phyloP scores from a whole-genome alignment of 2,329 filamentous ascomycete species.

The Mycogone perniciosa region DNA sequence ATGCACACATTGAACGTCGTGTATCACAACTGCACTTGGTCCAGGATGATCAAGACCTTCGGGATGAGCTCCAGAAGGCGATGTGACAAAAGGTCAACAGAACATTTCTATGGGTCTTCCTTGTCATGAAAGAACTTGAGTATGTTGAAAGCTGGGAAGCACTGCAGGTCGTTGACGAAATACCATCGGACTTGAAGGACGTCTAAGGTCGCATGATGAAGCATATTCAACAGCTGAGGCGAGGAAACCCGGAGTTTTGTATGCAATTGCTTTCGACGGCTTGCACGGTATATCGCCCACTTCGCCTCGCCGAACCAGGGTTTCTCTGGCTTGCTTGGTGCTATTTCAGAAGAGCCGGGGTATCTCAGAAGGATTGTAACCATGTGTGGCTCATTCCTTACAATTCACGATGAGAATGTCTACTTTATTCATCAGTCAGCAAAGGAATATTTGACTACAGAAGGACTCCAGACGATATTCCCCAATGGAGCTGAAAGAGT shows the following conservation, averaged over 20 bases:
- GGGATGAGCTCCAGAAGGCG: not conserved
- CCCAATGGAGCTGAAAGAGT: constrained; percentile 14
- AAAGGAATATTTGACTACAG: constrained; percentile 33
- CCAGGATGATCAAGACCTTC: not conserved
- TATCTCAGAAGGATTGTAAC: not conserved
- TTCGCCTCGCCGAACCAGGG: not conserved
- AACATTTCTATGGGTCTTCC: not conserved
- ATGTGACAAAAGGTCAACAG: not conserved
- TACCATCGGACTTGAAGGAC: not conserved
- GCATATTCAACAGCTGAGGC: not conserved
- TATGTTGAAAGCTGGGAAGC: not conserved
- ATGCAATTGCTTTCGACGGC: not conserved
- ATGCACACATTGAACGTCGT: not conserved
- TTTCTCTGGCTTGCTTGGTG: fast-evolving
- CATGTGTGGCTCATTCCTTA: constrained; percentile 35
- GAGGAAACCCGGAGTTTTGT: not conserved
- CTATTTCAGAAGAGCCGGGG: not conserved
- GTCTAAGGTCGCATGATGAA: not conserved
- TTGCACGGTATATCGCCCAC: not conserved
- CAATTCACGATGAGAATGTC: constrained; percentile 23
- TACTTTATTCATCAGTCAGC: constrained; percentile 39
- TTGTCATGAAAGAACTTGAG: not conserved
- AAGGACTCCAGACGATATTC: constrained; percentile 18
- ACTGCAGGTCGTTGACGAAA: not conserved
- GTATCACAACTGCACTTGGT: not conserved